phyloP scores from a whole-genome alignment of 1,139 yeast genomes.

The Blastobotrys aristatus region DNA sequence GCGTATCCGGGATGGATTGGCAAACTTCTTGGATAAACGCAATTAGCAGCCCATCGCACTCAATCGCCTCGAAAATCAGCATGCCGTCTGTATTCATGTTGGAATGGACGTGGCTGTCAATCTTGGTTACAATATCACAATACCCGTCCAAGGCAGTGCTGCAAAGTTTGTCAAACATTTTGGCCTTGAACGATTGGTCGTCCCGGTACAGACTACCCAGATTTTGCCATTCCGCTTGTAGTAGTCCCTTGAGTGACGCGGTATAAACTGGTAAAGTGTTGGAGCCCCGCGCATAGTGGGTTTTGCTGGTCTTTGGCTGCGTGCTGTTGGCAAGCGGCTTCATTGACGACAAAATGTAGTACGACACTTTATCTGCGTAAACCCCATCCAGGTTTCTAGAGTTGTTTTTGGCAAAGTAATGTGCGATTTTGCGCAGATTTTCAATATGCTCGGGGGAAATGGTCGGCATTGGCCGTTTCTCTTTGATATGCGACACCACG shows the following conservation, averaged over 20 bases:
- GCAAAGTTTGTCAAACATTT: constrained; percentile 39
- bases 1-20: constrained; percentile 20
- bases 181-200: constrained; percentile 14
- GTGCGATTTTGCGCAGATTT: constrained; percentile 20
- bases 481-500: constrained; percentile 19
- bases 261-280: constrained; percentile 56
- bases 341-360: constrained; percentile 41
- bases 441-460: constrained; percentile 17
- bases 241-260: constrained; percentile 46
- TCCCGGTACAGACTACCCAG: constrained; percentile 21
- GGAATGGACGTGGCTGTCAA: constrained; percentile 29
- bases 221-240: constrained; percentile 30
- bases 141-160: constrained; percentile 36
- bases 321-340: constrained; percentile 43
- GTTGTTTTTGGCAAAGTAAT: constrained; percentile 36
- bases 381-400: constrained; percentile 45
- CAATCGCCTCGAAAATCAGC: constrained; percentile 29
- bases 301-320: constrained; percentile 28
- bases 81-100: constrained; percentile 26
- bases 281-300: constrained; percentile 56
- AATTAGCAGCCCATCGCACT: constrained; percentile 22
- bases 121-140: constrained; percentile 33
- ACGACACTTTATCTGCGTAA: constrained; percentile 45
- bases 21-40: constrained; percentile 18
- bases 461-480: constrained; percentile 23